phyloP scores from a whole-genome alignment of 371 early-diverging fungal genomes.

The Mortierella polycephala region DNA sequence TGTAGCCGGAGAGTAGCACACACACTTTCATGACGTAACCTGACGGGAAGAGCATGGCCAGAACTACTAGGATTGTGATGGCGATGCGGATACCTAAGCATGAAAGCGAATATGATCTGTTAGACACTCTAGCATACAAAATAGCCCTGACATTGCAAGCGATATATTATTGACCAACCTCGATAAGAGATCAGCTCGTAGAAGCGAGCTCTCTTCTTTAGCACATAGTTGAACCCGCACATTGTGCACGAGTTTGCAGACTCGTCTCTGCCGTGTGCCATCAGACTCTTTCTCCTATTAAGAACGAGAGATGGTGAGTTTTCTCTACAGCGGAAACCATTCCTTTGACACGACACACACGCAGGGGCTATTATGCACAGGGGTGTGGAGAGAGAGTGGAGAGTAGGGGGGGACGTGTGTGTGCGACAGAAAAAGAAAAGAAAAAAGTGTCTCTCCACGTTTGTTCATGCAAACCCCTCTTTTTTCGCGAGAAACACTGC shows the following conservation, averaged over 20 bases:
- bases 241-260: conserved; percentile 51
- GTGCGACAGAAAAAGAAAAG: background rate
- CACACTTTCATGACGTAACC: conserved; percentile 66
- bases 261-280: conserved; percentile 52
- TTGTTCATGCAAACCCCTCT: too few species aligned
- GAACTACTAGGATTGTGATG: conserved; percentile 52
- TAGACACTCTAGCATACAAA: too few species aligned
- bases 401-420: background rate
- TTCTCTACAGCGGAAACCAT: too few species aligned
- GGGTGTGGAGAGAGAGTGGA: too few species aligned
- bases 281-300: conserved; percentile 51
- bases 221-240: conserved; percentile 54
- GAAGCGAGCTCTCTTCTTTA: conserved; percentile 50
- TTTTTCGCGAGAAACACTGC: too few species aligned
- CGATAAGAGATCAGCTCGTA: conserved; percentile 47
- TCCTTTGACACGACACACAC: too few species aligned
- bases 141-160: too few species aligned
- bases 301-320: background rate
- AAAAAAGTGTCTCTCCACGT: too few species aligned
- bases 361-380: too few species aligned
- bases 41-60: conserved; percentile 48
- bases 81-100: conserved; percentile 48
- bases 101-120: background rate
- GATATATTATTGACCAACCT: conserved; percentile 19
- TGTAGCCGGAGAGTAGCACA: conserved; percentile 59